A percentile compares a stretch with the other conserved stretches of the same genome.
Conservation (phyloP, 768 basidiomycete species). For the Tylopilus felleus region DNA sequence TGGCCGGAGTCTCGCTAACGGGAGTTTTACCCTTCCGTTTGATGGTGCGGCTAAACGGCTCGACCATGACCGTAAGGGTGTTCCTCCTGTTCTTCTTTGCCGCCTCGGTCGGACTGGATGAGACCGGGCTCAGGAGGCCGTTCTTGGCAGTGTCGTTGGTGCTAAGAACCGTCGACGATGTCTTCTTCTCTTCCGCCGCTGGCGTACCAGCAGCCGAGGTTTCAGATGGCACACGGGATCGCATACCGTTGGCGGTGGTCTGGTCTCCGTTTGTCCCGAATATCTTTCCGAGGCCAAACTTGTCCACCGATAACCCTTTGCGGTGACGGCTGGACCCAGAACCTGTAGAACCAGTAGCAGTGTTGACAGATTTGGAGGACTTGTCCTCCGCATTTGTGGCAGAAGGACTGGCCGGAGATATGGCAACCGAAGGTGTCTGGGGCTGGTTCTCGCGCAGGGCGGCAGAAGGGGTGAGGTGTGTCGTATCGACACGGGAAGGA, state of each 20-base stretch:
- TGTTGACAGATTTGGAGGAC: slow-evolving; percentile 28
- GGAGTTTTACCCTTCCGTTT: slow-evolving; percentile 36
- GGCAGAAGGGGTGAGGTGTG: slow-evolving; percentile 21
- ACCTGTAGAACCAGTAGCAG: slow-evolving; percentile 33
- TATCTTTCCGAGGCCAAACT: slow-evolving; percentile 74
- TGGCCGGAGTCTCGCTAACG: slow-evolving; percentile 37
- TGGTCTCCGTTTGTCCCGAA: slow-evolving; percentile 48
- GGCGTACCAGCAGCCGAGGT: slow-evolving; percentile 29
- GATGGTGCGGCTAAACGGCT: slow-evolving; percentile 58
- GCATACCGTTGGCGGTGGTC: slow-evolving; percentile 28
- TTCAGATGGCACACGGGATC: slow-evolving; percentile 44
- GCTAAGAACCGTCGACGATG: slow-evolving; percentile 1
- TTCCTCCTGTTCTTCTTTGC: slow-evolving; percentile 69
- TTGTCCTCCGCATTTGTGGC: slow-evolving; percentile 28
- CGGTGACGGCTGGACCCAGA: slow-evolving; percentile 51
- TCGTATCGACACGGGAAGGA: slow-evolving; percentile 20
- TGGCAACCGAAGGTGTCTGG: slow-evolving; percentile 30
- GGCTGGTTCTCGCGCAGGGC: slow-evolving; percentile 28
- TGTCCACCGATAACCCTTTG: slow-evolving; percentile 74
- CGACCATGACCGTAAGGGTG: slow-evolving; percentile 85
- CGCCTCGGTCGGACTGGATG: slow-evolving; percentile 24
- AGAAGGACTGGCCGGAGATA: slow-evolving; percentile 45
- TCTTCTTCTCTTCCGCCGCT: slow-evolving; percentile 18
- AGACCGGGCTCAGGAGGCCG: slow-evolving; percentile 37
- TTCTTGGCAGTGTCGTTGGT: slow-evolving; percentile 25